Conservation (phyloP, 495 filamentous ascomycete genomes). For the Neurospora sp. region DNA sequence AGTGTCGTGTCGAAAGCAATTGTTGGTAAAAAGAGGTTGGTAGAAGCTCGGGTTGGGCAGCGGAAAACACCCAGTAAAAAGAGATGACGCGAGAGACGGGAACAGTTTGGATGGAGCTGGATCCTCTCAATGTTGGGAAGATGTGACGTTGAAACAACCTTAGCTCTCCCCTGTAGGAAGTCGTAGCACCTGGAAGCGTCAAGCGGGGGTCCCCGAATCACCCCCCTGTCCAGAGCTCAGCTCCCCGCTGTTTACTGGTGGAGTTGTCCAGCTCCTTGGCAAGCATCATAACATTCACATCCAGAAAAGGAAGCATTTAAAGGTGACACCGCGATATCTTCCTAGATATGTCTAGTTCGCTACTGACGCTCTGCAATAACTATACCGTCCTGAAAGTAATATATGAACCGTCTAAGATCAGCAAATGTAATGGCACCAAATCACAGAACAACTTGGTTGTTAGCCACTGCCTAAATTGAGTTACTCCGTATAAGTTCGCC, state of each 20-base stretch:
- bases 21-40: neutral
- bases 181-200: neutral
- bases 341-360: neutral
- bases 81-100: neutral
- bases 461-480: neutral
- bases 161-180: neutral
- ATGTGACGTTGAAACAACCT: neutral
- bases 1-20: neutral
- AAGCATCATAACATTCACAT: neutral
- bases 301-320: neutral
- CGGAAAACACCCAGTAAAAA: neutral
- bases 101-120: neutral
- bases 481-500: neutral
- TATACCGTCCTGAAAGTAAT: neutral
- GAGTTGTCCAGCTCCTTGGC: neutral
- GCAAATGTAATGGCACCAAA: neutral
- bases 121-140: neutral
- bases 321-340: neutral
- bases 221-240: neutral
- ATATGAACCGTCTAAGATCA: neutral
- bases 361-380: neutral
- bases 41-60: neutral
- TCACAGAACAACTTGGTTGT: neutral
- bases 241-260: neutral
- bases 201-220: neutral